Percentiles rank a stretch among this genome's conserved stretches.
phyloP scores from a whole-genome alignment of 352 stramenopile species.

The Globisporangium abappressorium region DNA sequence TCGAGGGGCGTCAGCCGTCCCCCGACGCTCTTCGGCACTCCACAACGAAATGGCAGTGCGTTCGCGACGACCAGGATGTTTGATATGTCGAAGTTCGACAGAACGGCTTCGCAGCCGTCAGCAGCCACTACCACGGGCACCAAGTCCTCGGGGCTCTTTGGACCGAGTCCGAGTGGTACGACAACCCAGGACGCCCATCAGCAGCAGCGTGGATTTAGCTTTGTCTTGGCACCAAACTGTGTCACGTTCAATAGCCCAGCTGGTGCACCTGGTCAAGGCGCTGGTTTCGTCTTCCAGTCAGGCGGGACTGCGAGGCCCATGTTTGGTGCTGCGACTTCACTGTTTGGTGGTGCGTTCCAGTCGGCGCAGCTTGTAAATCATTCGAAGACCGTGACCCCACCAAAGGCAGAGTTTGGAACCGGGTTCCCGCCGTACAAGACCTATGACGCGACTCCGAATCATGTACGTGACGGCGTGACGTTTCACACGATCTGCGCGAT shows the following conservation, averaged over 20 bases:
- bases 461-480: background rate
- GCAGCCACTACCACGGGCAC: background rate
- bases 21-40: background rate
- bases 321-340: background rate
- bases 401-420: background rate
- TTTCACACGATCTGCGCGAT: slow-evolving; percentile 7
- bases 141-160: background rate
- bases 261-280: too few species aligned
- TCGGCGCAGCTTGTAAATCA: background rate
- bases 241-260: background rate
- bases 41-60: background rate
- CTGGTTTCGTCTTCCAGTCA: background rate
- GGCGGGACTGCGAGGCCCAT: background rate
- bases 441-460: background rate
- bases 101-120: background rate
- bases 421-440: background rate
- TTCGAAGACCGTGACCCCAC: background rate
- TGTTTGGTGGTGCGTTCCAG: background rate
- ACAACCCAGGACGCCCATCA: background rate
- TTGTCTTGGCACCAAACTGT: background rate
- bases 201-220: background rate
- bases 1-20: background rate
- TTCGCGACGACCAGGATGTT: background rate
- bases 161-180: background rate
- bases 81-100: slow-evolving; percentile 3